Percentiles rank a stretch among this genome's conserved stretches.
phyloP scores from a whole-genome alignment of 352 stramenopile species.

The Phytophthora colocasiae region DNA sequence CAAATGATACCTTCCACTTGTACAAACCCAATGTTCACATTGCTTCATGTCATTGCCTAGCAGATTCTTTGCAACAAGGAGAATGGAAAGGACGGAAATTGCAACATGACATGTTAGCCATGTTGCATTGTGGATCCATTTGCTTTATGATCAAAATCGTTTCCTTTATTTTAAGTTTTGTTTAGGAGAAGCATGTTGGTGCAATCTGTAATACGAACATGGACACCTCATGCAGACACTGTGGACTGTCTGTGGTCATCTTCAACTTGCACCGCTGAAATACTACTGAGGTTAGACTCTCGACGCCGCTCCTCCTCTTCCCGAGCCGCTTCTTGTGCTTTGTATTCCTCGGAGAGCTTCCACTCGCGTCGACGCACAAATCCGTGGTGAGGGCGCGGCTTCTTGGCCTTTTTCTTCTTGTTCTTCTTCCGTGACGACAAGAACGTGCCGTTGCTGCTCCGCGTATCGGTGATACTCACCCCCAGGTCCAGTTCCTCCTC shows the following conservation, averaged over 20 bases:
- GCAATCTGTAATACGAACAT: constrained; percentile 17
- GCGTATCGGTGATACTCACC: constrained; percentile 12
- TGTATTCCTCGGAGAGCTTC: constrained; percentile 71
- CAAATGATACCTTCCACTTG: constrained; percentile 7
- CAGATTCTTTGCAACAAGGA: neutral
- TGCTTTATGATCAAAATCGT: constrained; percentile 10
- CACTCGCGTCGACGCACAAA: constrained; percentile 80
- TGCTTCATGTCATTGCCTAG: neutral
- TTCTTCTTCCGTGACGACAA: constrained; percentile 38
- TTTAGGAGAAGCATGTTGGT: neutral
- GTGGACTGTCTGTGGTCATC: constrained; percentile 36
- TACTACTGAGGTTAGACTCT: constrained; percentile 42
- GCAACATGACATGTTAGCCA: too few relatives aligned
- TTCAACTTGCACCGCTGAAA: constrained; percentile 48
- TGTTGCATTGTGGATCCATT: neutral
- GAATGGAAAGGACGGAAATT: too few relatives aligned
- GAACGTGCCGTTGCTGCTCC: constrained; percentile 35
- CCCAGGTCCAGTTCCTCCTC: constrained; percentile 35
- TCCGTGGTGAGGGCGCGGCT: constrained; percentile 60
- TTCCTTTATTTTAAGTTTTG: constrained; percentile 2
- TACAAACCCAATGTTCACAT: constrained; percentile 2
- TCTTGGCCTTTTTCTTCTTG: constrained; percentile 56
- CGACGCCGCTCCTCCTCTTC: constrained; percentile 3
- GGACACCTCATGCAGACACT: constrained; percentile 7
- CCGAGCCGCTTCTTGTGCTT: constrained; percentile 44